A percentile compares a stretch with the other conserved stretches of the same genome.
Conservation (phyloP, 176 grass and related monocot species). For the Bothriochloa decipiens region DNA sequence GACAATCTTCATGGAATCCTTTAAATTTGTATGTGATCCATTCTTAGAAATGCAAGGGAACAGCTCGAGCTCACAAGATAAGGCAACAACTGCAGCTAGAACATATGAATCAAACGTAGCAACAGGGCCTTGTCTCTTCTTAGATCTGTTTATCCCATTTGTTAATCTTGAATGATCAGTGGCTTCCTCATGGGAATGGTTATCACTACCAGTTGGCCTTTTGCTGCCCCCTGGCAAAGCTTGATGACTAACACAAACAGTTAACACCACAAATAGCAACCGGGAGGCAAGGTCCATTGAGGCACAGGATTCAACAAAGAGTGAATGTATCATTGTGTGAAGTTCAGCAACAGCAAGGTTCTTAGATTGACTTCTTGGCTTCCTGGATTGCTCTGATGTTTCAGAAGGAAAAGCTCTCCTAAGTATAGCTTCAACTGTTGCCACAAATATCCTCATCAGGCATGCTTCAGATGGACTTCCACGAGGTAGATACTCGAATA, state of each 20-base stretch:
- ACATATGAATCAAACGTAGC: constrained; percentile 99
- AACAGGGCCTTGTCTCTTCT: constrained; percentile 90
- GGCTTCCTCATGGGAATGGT: constrained; percentile 64
- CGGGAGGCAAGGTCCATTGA: constrained; percentile 94
- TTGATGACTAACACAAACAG: constrained; percentile 94
- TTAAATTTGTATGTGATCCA: constrained; percentile 57
- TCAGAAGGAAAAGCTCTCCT: constrained; percentile 88
- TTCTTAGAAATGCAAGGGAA: constrained; percentile 89
- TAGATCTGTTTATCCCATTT: constrained; percentile 70
- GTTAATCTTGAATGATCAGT: constrained; percentile 54
- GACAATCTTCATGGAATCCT: constrained; percentile 55
- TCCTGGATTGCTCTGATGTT: constrained; percentile 57
- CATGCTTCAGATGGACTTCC: constrained; percentile 99
- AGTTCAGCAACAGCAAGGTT: constrained; percentile 94
- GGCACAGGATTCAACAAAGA: constrained; percentile 95
- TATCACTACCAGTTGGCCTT: constrained; percentile 83
- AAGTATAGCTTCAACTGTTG: constrained; percentile 97
- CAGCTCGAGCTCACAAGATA: constrained; percentile 94
- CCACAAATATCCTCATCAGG: constrained; percentile 99
- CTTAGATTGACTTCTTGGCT: constrained; percentile 72
- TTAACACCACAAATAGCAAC: constrained; percentile 88
- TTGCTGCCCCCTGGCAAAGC: constrained; percentile 97
- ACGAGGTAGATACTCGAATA: constrained; percentile 92
- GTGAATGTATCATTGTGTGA: constrained; percentile 95
- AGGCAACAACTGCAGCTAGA: constrained; percentile 87